These are phyloP conservation scores for Pseudofabraea citricarpa DNA, from an alignment of 2,329 filamentous ascomycete species.

Conservation along the genomic window DNA sequence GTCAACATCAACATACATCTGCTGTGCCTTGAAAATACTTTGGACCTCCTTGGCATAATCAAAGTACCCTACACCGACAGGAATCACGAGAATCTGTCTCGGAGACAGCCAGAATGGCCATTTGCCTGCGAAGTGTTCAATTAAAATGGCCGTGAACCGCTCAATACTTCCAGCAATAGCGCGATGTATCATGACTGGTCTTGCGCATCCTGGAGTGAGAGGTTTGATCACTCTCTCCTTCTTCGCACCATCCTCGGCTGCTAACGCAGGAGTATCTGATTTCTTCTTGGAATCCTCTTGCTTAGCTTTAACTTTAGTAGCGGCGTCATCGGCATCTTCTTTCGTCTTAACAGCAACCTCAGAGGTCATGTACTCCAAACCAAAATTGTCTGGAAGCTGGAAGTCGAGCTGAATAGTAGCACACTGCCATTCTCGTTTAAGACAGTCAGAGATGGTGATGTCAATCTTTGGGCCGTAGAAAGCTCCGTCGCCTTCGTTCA, in stretches of 20 bases:
- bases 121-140: conserved; percentile 80
- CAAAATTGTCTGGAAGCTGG: conserved; percentile 80
- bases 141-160: conserved; percentile 68
- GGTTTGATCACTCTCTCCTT: conserved; percentile 40
- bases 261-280: conserved; percentile 30
- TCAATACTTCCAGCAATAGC: conserved; percentile 72
- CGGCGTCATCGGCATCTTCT: conserved; percentile 27
- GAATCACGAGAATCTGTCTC: conserved; percentile 75
- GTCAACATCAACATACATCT: conserved; percentile 68
- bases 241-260: conserved; percentile 33
- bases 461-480: conserved; percentile 99
- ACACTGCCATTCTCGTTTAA: conserved; percentile 81
- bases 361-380: conserved; percentile 77
- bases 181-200: conserved; percentile 83
- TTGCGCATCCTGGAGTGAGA: conserved; percentile 64
- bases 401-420: conserved; percentile 95
- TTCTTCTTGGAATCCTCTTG: conserved; percentile 35
- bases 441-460: conserved; percentile 85
- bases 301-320: conserved; percentile 35
- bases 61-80: conserved; percentile 66
- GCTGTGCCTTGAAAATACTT: conserved; percentile 59
- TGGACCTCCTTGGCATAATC: conserved; percentile 75
- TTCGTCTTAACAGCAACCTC: conserved; percentile 48
- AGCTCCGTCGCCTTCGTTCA: conserved; percentile 92
- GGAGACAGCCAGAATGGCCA: conserved; percentile 88